These are phyloP conservation scores for Sphaerulina musiva DNA, from an alignment of 2,329 filamentous ascomycete species.

Conservation along the genomic window DNA sequence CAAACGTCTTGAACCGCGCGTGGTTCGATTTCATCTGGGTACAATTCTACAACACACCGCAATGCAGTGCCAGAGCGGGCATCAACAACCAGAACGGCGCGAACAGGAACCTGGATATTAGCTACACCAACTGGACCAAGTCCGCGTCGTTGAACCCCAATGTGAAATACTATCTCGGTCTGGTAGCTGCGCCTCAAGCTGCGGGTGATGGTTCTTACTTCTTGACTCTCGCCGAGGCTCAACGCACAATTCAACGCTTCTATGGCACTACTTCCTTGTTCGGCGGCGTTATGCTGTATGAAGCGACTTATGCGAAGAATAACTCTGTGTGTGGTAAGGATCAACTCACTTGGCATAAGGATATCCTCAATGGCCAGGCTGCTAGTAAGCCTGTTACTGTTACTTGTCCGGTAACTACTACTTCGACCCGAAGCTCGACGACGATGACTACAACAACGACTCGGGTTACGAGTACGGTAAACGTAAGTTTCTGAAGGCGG, in stretches of 20 bases:
- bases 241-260: constrained; percentile 41
- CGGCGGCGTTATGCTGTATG: constrained; percentile 57
- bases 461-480: too few species aligned
- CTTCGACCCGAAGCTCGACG: background rate
- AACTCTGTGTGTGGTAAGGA: constrained; percentile 37
- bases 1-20: constrained; percentile 32
- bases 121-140: constrained; percentile 19
- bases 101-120: constrained; percentile 23
- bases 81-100: constrained; percentile 32
- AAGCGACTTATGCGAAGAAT: constrained; percentile 42
- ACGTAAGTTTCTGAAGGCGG: background rate
- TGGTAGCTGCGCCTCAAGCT: constrained; percentile 33
- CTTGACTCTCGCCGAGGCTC: constrained; percentile 42
- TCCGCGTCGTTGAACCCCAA: constrained; percentile 43
- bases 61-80: constrained; percentile 41
- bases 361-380: constrained; percentile 31
- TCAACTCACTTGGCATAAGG: constrained; percentile 47
- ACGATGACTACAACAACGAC: background rate
- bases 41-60: constrained; percentile 46
- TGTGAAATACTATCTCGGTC: constrained; percentile 50
- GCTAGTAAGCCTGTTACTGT: background rate
- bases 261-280: constrained; percentile 39
- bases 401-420: constrained; percentile 3
- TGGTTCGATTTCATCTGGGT: constrained; percentile 43
- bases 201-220: constrained; percentile 38